phyloP scores from a whole-genome alignment of 2,329 filamentous ascomycete genomes.

The Spiromastix sp. region DNA sequence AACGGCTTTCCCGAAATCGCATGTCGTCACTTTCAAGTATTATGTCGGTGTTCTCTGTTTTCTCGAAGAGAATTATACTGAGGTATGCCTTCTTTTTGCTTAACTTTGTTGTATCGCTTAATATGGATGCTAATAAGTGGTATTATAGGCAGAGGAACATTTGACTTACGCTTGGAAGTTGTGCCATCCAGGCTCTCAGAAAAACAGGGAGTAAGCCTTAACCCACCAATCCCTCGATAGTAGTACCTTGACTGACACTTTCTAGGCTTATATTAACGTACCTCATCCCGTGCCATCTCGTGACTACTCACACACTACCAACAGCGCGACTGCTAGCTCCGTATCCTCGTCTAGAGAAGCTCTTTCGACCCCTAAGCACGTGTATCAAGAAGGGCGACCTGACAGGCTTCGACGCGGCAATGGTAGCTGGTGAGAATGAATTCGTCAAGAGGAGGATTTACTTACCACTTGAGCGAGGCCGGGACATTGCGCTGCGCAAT shows the following conservation, averaged over 20 bases:
- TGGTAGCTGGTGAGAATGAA: constrained; percentile 75
- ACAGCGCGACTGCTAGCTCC: constrained; percentile 58
- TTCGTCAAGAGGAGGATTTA: constrained; percentile 92
- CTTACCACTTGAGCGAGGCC: constrained; percentile 80
- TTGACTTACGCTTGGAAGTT: constrained; percentile 71
- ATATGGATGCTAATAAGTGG: not conserved
- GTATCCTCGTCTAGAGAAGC: constrained; percentile 63
- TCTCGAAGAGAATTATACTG: constrained; percentile 81
- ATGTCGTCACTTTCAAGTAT: constrained; percentile 92
- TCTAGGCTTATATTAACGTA: constrained; percentile 80
- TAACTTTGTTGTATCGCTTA: not conserved
- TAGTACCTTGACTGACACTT: too few species aligned
- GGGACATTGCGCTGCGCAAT: constrained; percentile 86
- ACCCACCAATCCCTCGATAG: too few species aligned
- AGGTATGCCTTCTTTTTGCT: constrained; percentile 40
- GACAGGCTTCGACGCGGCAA: constrained; percentile 69
- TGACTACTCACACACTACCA: constrained; percentile 79
- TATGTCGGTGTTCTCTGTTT: constrained; percentile 92
- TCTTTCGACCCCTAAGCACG: constrained; percentile 67
- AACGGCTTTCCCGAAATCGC: constrained; percentile 71
- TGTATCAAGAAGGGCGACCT: constrained; percentile 80
- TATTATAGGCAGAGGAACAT: constrained; percentile 60
- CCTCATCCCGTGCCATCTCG: constrained; percentile 81
- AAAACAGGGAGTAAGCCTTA: constrained; percentile 65
- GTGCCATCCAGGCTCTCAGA: constrained; percentile 61